Percentiles rank a stretch among this genome's conserved stretches.
Evolutionary conservation across 1,284 basidiomycete species (phyloP).

Genomic region (Boletellus sp.): DNA sequence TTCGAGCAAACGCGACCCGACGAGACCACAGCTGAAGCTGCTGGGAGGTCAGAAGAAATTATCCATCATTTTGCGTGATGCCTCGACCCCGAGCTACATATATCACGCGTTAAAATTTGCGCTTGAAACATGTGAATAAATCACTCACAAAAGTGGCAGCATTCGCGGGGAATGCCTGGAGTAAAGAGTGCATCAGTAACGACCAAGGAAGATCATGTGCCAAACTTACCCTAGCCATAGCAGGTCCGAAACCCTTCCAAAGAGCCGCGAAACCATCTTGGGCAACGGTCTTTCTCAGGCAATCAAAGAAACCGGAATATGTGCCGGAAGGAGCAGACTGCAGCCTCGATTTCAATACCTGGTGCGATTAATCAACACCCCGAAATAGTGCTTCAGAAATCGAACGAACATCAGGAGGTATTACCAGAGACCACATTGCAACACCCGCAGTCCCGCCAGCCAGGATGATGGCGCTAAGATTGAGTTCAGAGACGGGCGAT

Average conservation of each 20-base stretch:
- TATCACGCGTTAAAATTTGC: conserved; percentile 3
- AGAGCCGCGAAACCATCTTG: conserved; percentile 85
- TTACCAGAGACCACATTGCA: conserved; percentile 96
- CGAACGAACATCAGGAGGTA: conserved; percentile 84
- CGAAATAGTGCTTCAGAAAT: background rate
- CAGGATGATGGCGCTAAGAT: conserved; percentile 84
- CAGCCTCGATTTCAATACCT: conserved; percentile 95
- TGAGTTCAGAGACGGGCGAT: conserved; percentile 75
- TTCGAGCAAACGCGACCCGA: conserved; percentile 5
- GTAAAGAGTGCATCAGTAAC: conserved; percentile 8
- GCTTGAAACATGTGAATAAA: conserved; percentile 1
- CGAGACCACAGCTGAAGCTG: background rate
- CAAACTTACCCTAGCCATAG: conserved; percentile 81
- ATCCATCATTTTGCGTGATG: conserved; percentile 72
- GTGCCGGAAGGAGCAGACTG: conserved; percentile 97
- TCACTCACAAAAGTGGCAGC: conserved; percentile 90
- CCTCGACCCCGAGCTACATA: conserved; percentile 75
- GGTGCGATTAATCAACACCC: conserved; percentile 18
- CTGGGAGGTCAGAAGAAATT: conserved; percentile 45
- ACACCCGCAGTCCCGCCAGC: conserved; percentile 95
- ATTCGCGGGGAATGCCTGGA: conserved; percentile 87
- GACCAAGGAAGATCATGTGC: background rate
- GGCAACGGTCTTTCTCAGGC: conserved; percentile 89
- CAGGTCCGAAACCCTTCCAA: conserved; percentile 97
- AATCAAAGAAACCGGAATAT: conserved; percentile 93